A percentile compares a stretch with the other conserved stretches of the same genome.
phyloP scores from a whole-genome alignment of 495 filamentous ascomycete species.

The Achaetomiella virescens region DNA sequence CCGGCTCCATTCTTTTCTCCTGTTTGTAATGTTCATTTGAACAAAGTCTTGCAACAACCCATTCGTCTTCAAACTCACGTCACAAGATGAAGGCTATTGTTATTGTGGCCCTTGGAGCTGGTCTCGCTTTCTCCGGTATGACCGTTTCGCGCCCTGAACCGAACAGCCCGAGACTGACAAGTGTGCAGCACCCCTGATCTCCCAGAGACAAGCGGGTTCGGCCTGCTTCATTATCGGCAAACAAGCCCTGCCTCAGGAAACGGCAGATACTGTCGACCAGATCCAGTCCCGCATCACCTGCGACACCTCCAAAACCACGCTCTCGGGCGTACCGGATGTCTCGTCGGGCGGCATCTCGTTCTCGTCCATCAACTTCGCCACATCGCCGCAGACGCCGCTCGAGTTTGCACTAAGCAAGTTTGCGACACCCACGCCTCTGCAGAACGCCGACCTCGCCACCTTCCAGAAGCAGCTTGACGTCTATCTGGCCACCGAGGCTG shows the following conservation, averaged over 20 bases:
- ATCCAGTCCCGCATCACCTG: constrained; percentile 36
- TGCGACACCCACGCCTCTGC: constrained; percentile 36
- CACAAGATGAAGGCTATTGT: constrained; percentile 15
- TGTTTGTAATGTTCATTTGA: too few species aligned
- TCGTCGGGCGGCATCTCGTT: constrained; percentile 36
- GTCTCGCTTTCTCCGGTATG: constrained; percentile 12
- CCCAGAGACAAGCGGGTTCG: constrained; percentile 10
- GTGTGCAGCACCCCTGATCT: constrained; percentile 11
- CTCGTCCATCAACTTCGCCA: constrained; percentile 41
- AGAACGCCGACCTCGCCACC: constrained; percentile 30
- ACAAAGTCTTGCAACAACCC: too few species aligned
- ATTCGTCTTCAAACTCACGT: too few species aligned
- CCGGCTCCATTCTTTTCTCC: too few species aligned
- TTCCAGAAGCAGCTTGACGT: constrained; percentile 41
- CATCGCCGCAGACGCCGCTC: constrained; percentile 31
- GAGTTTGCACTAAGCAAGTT: constrained; percentile 40
- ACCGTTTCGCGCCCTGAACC: not conserved
- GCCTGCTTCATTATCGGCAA: constrained; percentile 45
- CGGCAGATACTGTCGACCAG: constrained; percentile 23
- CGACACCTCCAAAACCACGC: constrained; percentile 27
- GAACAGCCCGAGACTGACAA: not conserved
- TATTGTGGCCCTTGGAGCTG: constrained; percentile 10
- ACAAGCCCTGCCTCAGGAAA: constrained; percentile 32
- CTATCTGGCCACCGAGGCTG: constrained; percentile 46
- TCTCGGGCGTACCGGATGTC: constrained; percentile 40